These are phyloP conservation scores for Pseudopithomyces chartarum DNA, from an alignment of 2,329 filamentous ascomycete genomes.

Conservation along the genomic window DNA sequence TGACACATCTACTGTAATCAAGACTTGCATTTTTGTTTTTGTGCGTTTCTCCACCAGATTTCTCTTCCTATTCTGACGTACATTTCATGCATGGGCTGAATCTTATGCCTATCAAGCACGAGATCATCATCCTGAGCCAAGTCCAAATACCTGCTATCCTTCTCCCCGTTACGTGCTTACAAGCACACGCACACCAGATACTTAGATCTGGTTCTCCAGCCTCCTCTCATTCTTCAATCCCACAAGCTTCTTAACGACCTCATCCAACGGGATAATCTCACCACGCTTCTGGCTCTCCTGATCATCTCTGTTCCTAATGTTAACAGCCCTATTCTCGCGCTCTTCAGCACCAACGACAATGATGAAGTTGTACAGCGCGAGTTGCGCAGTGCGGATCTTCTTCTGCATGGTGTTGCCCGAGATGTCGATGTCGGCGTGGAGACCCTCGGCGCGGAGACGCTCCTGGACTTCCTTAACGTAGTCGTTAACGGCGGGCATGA, in stretches of 20 bases:
- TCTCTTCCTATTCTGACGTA: too few relatives aligned
- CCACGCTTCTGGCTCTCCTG: constrained; percentile 66
- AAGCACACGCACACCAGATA: neutral
- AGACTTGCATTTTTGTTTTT: too few relatives aligned
- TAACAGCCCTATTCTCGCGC: constrained; percentile 63
- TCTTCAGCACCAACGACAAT: constrained; percentile 71
- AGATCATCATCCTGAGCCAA: neutral
- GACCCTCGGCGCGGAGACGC: constrained; percentile 68
- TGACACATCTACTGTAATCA: too few relatives aligned
- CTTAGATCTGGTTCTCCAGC: constrained; percentile 37
- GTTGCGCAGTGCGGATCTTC: constrained; percentile 83
- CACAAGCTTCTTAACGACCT: constrained; percentile 60
- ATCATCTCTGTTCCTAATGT: constrained; percentile 69
- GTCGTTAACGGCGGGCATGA: constrained; percentile 71
- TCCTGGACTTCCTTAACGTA: constrained; percentile 75
- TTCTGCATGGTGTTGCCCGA: constrained; percentile 83
- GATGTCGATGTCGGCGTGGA: constrained; percentile 74
- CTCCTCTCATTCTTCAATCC: constrained; percentile 51
- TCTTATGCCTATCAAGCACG: too few relatives aligned
- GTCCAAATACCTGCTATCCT: neutral
- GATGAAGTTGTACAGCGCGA: constrained; percentile 84
- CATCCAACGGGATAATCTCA: constrained; percentile 64
- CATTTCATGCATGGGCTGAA: too few relatives aligned
- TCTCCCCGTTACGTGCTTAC: neutral
- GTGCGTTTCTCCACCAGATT: too few relatives aligned